Conservation (phyloP, 2,329 filamentous ascomycete species). For the Apiospora koreana region DNA sequence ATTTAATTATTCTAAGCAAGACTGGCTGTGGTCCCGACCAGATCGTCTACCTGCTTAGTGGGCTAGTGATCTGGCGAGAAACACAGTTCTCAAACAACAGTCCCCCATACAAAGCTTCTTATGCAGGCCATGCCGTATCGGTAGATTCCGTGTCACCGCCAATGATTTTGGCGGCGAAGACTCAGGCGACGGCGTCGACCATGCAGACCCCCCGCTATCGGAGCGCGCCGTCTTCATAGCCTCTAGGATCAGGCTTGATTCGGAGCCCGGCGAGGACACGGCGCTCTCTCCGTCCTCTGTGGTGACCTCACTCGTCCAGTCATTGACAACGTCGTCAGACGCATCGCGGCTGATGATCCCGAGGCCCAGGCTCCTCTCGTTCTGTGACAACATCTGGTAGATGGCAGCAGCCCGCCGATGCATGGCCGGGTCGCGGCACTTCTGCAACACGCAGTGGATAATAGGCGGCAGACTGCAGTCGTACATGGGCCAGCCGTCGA, state of each 20-base stretch:
- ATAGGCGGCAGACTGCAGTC: slow-evolving; percentile 5
- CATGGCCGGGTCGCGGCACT: not conserved
- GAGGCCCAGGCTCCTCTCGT: not conserved
- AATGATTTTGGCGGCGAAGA: not conserved
- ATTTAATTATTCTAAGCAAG: not conserved
- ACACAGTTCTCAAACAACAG: not conserved
- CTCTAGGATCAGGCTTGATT: not conserved
- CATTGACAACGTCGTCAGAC: not conserved
- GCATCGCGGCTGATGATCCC: not conserved
- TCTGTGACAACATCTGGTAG: not conserved
- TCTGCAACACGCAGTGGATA: slow-evolving; percentile 8
- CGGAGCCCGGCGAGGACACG: not conserved
- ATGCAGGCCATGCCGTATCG: not conserved
- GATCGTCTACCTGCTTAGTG: not conserved
- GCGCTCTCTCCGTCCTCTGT: not conserved
- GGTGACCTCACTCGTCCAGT: not conserved
- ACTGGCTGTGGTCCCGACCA: not conserved
- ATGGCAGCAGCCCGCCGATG: not conserved
- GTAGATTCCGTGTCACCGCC: not conserved
- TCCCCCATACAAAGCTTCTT: not conserved
- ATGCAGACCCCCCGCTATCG: not conserved
- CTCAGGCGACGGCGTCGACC: not conserved
- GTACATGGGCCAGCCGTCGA: slow-evolving; percentile 11
- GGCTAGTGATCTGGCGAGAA: not conserved
- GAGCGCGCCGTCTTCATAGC: not conserved